Conservation (phyloP, 495 filamentous ascomycete species). For the Rostrohypoxylon terebratum region DNA sequence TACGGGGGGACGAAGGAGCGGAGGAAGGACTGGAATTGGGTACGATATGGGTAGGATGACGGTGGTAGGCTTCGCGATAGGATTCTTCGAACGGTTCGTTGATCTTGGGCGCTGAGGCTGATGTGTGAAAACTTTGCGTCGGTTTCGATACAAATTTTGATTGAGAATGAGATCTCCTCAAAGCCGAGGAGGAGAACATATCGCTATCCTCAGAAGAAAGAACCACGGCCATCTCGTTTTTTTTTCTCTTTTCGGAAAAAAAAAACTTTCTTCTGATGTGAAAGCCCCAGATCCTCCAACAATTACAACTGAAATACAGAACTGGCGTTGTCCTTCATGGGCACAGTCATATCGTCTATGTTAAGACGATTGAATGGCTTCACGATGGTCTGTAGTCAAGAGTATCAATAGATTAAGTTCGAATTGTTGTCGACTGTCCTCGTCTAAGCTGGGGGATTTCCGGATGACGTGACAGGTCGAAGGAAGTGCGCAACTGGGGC, state of each 20-base stretch:
- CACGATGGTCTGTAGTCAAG: background rate
- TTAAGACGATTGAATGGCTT: slow-evolving; percentile 16
- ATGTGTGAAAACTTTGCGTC: slow-evolving; percentile 54
- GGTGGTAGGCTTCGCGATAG: slow-evolving; percentile 43
- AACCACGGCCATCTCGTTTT: slow-evolving; percentile 63
- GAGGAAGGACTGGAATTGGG: slow-evolving; percentile 62
- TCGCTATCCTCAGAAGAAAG: slow-evolving; percentile 59
- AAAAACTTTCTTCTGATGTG: slow-evolving; percentile 3
- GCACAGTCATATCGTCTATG: slow-evolving; percentile 25
- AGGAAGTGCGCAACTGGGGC: slow-evolving; percentile 15
- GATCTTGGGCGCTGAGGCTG: slow-evolving; percentile 58
- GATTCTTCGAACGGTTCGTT: slow-evolving; percentile 51
- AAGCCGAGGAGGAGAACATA: slow-evolving; percentile 56
- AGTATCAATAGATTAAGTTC: slow-evolving; percentile 10
- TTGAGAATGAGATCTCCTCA: slow-evolving; percentile 64
- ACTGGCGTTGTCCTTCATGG: slow-evolving; percentile 33
- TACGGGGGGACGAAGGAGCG: slow-evolving; percentile 59
- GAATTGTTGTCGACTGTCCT: slow-evolving; percentile 3
- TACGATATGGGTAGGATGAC: slow-evolving; percentile 48
- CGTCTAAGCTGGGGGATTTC: slow-evolving; percentile 18
- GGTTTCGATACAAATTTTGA: slow-evolving; percentile 54
- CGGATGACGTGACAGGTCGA: slow-evolving; percentile 33
- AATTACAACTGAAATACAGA: slow-evolving; percentile 29
- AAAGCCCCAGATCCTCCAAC: slow-evolving; percentile 37
- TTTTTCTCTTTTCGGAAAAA: too few species aligned